Base-by-base conservation (phyloP, 176 grass and related monocot species). In the Bonia amplexicaulis region DNA sequence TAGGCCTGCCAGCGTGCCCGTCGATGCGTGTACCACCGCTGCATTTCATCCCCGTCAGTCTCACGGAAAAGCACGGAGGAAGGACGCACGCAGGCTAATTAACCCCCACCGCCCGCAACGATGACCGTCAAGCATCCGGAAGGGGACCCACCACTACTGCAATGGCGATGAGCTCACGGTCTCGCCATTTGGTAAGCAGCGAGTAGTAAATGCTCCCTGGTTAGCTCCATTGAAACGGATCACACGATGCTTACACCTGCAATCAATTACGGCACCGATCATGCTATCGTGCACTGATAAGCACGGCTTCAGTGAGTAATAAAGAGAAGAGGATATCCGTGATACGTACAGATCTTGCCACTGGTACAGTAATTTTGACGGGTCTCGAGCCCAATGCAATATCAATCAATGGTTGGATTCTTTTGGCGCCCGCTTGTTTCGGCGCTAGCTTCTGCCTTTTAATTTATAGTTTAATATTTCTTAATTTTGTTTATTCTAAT, bases 271-370 rank as follows among this genome's bases (percentile, higher is more conserved):
- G 61, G 62, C 27, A 33, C 62, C 27, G 62, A 46, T 16, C 62
- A 2, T 17, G 2, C 13, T 16, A 65, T 27, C 8, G 13, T 2
- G 6, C 62, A 5, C 62, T 1, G 27, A 33, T 16, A 9, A 65
- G 62, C 27, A 7, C 62, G 9, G 0, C 27, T 22, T 7, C 16
- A 64, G 14, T 2, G 10, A 19, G 69, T 53, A 66, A 54, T 84
- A 29, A 66, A 76, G 59, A 22, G 33, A 55, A 54, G 71, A 25
- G 68, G 71, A 84, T 66, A 65, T 84, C 82, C 82, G 82, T 75
- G 82, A 84, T 37, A 39, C 27, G 80, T 70, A 75, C 71, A 84
- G 59, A 75, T 66, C 70, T 74, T 47, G 25, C 26, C 8, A 23
- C 33, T 19, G 23, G 40, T 45, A 29, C 20, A n/a, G 20, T n/a